phyloP scores from a whole-genome alignment of 2,329 filamentous ascomycete species.

The Arthrobotrys megalospora region DNA sequence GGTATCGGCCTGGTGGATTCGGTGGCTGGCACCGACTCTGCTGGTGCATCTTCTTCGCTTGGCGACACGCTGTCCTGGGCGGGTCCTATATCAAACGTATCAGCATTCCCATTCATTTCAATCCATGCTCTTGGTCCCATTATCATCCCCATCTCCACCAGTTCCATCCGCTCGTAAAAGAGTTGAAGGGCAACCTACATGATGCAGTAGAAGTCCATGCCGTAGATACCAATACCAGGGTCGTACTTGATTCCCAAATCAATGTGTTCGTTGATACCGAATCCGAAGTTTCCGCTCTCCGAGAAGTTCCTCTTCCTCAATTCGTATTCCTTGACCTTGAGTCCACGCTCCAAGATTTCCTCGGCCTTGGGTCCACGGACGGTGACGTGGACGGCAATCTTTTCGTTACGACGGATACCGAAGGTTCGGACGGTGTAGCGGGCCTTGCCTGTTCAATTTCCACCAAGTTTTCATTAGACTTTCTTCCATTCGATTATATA shows the following conservation, averaged over 20 bases:
- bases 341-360: constrained; percentile 99
- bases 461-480: constrained; percentile 20
- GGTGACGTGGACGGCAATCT: constrained; percentile 99
- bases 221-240: constrained; percentile 97
- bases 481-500: constrained; percentile 4
- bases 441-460: constrained; percentile 76
- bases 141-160: neutral
- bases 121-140: neutral
- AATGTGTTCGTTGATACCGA: constrained; percentile 99
- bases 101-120: constrained; percentile 63
- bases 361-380: constrained; percentile 99
- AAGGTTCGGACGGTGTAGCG: constrained; percentile 99
- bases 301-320: constrained; percentile 99
- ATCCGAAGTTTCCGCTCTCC: constrained; percentile 99
- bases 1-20: constrained; percentile 94
- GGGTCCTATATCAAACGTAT: constrained; percentile 75
- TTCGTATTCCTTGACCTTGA: constrained; percentile 99
- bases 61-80: constrained; percentile 96
- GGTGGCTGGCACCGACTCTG: constrained; percentile 88
- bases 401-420: constrained; percentile 99
- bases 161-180: neutral
- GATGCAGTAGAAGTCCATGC: constrained; percentile 99
- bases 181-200: constrained; percentile 75
- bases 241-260: constrained; percentile 99
- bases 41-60: constrained; percentile 92